phyloP scores from a whole-genome alignment of 2,329 filamentous ascomycete genomes.

The Neofusicoccum umdonicola region DNA sequence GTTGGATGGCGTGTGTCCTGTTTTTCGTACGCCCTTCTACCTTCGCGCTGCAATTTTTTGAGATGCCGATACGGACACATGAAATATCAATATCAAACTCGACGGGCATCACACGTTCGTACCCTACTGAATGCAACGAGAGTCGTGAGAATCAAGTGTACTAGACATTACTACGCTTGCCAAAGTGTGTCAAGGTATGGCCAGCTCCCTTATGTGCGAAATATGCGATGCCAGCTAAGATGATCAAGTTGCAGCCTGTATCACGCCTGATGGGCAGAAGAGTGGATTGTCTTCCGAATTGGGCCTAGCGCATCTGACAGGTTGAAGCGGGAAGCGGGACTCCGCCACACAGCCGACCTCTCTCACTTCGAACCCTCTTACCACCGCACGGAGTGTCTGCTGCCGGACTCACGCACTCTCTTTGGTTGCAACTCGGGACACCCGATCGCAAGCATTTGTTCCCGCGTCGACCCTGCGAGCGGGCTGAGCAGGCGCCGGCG shows the following conservation, averaged over 20 bases:
- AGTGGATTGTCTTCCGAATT: not conserved
- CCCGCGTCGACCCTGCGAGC: not conserved
- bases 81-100: not conserved
- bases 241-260: not conserved
- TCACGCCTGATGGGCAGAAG: not conserved
- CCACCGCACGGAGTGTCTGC: not conserved
- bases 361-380: not conserved
- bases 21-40: not conserved
- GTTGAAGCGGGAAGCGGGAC: not conserved
- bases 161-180: no score
- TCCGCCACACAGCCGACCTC: conserved; percentile 5
- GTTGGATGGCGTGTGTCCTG: not conserved
- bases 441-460: not conserved
- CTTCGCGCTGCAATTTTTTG: not conserved
- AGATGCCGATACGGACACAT: not conserved
- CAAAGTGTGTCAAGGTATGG: no score
- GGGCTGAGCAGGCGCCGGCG: not conserved
- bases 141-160: no score
- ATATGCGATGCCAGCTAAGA: no score
- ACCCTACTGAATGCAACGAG: no score
- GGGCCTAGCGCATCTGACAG: conserved; percentile 3
- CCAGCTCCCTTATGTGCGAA: no score
- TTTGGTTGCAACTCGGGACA: not conserved
- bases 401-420: not conserved
- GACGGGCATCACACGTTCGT: no score